phyloP scores from a whole-genome alignment of 225 moss, liverwort and hornwort species.

The Rhytidiadelphus loreus region DNA sequence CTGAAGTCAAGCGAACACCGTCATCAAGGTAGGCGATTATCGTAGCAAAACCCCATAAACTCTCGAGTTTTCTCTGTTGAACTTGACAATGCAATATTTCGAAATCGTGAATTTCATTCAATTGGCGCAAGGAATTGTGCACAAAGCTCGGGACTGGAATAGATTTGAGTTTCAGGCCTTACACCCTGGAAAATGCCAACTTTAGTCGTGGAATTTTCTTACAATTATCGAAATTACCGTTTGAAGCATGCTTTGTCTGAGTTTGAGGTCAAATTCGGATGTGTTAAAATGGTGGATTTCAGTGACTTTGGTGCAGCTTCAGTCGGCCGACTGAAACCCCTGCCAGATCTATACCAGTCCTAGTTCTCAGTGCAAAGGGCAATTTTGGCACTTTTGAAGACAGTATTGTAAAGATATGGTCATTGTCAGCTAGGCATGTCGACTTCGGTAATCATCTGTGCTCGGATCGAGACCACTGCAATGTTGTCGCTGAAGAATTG shows the following conservation, averaged over 20 bases:
- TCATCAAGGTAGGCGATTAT: constrained; percentile 4
- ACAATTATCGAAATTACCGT: background rate
- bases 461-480: background rate
- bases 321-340: background rate
- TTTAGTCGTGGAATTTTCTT: background rate
- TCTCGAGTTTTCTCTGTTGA: background rate
- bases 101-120: background rate
- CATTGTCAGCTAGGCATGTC: background rate
- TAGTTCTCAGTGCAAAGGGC: background rate
- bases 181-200: background rate
- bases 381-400: background rate
- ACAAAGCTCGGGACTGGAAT: background rate
- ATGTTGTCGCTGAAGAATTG: background rate
- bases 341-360: background rate
- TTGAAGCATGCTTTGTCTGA: background rate
- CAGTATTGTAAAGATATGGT: background rate
- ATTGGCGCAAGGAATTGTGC: background rate
- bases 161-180: background rate
- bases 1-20: background rate
- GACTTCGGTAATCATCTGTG: background rate
- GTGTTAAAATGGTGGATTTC: background rate
- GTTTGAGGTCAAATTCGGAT: background rate
- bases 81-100: background rate
- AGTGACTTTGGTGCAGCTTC: background rate
- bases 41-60: background rate